Evolutionary conservation across 257 asterid genomes (phyloP).

Genomic region (Datura wrightii): DNA sequence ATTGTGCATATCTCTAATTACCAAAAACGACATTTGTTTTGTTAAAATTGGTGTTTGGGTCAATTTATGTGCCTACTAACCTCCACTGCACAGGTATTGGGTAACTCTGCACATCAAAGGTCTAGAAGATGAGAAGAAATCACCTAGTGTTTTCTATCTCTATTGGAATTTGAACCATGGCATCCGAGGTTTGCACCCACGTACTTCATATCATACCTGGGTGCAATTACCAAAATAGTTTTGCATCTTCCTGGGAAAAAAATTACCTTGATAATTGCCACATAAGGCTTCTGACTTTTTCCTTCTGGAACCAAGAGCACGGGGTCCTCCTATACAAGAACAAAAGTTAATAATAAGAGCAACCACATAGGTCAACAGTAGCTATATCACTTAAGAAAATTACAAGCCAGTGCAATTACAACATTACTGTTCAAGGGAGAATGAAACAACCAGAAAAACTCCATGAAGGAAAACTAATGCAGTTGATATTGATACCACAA

Average conservation of each 20-base stretch:
- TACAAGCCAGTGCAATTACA: background rate
- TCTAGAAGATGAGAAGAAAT: background rate
- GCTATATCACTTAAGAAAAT: background rate
- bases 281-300: conserved; percentile 73
- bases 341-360: conserved; percentile 27
- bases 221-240: background rate
- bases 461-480: background rate
- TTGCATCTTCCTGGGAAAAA: conserved; percentile 6
- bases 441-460: background rate
- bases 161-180: background rate
- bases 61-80: background rate
- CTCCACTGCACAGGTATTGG: too few species aligned
- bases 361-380: background rate
- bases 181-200: background rate
- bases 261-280: conserved; percentile 90
- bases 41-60: background rate
- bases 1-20: background rate
- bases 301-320: conserved; percentile 82
- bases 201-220: background rate
- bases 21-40: background rate
- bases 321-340: conserved; percentile 73
- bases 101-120: background rate
- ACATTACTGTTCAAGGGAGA: background rate
- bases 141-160: background rate
- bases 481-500: background rate